Conservation (phyloP, 2,329 filamentous ascomycete species). For the Trichoderma arundinaceum region DNA sequence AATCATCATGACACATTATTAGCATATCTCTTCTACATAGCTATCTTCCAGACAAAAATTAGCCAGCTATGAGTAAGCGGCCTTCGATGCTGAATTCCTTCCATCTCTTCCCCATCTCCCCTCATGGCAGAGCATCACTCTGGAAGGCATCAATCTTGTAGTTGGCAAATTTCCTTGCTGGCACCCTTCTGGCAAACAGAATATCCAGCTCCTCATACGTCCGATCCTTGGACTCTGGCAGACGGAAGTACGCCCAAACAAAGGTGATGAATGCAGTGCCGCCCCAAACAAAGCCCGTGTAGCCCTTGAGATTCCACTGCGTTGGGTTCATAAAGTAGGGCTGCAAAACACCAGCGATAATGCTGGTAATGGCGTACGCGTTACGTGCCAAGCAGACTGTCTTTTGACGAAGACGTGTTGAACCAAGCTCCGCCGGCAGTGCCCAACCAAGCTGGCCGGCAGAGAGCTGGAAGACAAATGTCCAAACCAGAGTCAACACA, state of each 20-base stretch:
- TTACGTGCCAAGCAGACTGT: conserved; percentile 59
- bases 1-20: conserved; percentile 4
- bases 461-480: conserved; percentile 45
- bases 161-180: conserved; percentile 44
- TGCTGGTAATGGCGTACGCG: conserved; percentile 52
- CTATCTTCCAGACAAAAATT: not conserved
- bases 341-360: conserved; percentile 56
- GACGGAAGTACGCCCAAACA: conserved; percentile 56
- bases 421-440: conserved; percentile 50
- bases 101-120: not conserved
- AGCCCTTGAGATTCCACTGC: conserved; percentile 56
- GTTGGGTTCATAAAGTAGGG: conserved; percentile 55
- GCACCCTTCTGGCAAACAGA: conserved; percentile 42
- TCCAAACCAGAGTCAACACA: conserved; percentile 44
- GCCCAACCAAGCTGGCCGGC: conserved; percentile 48
- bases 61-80: not conserved
- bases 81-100: not conserved
- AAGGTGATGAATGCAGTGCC: conserved; percentile 55
- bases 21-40: not conserved
- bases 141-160: conserved; percentile 30
- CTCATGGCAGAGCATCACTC: conserved; percentile 19
- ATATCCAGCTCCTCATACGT: conserved; percentile 51
- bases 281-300: conserved; percentile 54
- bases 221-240: conserved; percentile 60
- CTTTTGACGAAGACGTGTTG: conserved; percentile 60